Conservation (phyloP, 768 basidiomycete genomes). For the Filobasidium floriforme region DNA sequence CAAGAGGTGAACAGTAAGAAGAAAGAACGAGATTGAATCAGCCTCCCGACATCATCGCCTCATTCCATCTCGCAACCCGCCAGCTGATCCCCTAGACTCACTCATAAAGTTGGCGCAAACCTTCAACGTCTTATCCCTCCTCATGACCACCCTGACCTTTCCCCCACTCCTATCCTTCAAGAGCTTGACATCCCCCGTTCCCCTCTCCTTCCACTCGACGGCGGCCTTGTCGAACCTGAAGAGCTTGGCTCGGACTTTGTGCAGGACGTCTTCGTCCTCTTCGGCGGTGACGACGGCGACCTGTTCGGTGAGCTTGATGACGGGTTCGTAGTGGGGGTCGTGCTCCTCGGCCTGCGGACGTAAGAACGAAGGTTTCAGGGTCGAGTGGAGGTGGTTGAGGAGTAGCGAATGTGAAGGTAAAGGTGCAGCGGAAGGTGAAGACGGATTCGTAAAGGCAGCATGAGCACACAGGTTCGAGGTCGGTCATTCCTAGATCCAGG, state of each 20-base stretch:
- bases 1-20: too few relatives aligned
- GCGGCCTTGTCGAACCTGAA: conserved; percentile 78
- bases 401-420: not conserved
- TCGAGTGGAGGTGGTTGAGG: not conserved
- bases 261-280: conserved; percentile 83
- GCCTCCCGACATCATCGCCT: not conserved
- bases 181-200: conserved; percentile 90
- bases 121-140: conserved; percentile 98
- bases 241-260: conserved; percentile 99
- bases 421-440: not conserved
- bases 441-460: not conserved
- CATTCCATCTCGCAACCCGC: not conserved
- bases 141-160: conserved; percentile 94
- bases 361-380: not conserved
- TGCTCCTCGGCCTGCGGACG: conserved; percentile 60
- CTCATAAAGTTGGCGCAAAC: conserved; percentile 97
- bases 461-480: not conserved
- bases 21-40: conserved; percentile 9
- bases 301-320: conserved; percentile 90
- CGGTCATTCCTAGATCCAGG: not conserved
- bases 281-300: conserved; percentile 91
- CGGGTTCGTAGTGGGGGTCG: conserved; percentile 90
- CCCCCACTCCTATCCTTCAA: conserved; percentile 79
- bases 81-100: conserved; percentile 46
- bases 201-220: conserved; percentile 95